Percentiles rank a stretch among this genome's conserved stretches.
These are phyloP conservation scores for Plicaturopsis crispa DNA, from an alignment of 768 basidiomycete genomes.

Conservation along the genomic window DNA sequence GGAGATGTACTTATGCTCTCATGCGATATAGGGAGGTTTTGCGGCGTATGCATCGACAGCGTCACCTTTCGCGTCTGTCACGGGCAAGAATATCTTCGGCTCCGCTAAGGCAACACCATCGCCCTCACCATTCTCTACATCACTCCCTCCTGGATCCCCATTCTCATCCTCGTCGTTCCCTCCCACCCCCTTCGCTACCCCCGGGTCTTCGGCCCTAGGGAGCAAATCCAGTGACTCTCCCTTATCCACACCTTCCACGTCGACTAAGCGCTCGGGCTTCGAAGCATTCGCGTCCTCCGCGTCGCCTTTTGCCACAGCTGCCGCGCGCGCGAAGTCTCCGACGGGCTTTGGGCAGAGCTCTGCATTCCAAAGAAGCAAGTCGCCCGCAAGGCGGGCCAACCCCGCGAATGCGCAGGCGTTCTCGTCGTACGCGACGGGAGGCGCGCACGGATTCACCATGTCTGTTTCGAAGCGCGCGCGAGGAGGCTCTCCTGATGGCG, in stretches of 20 bases:
- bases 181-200: slow-evolving; percentile 5
- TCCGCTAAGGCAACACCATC: slow-evolving; percentile 18
- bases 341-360: slow-evolving; percentile 25
- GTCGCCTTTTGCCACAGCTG: slow-evolving; percentile 41
- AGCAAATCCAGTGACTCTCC: slow-evolving; percentile 5
- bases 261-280: slow-evolving; percentile 46
- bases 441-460: slow-evolving; percentile 41
- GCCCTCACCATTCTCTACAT: slow-evolving; percentile 13
- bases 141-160: slow-evolving; percentile 10
- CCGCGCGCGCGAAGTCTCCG: slow-evolving; percentile 50
- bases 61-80: slow-evolving; percentile 70
- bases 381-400: slow-evolving; percentile 42
- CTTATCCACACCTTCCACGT: slow-evolving; percentile 23
- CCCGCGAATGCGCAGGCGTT: slow-evolving; percentile 45
- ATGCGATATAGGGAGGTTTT: slow-evolving; percentile 53
- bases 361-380: slow-evolving; percentile 39
- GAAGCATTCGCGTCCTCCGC: slow-evolving; percentile 45
- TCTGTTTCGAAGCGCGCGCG: slow-evolving; percentile 50
- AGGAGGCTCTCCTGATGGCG: slow-evolving; percentile 38
- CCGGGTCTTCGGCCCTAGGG: slow-evolving; percentile 7
- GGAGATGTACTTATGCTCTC: slow-evolving; percentile 2
- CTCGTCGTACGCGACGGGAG: slow-evolving; percentile 46
- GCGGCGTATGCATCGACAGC: slow-evolving; percentile 70
- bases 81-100: slow-evolving; percentile 51
- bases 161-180: slow-evolving; percentile 13